Evolutionary conservation across 116 monocot species (phyloP).

Genomic region (Zostera marina): DNA sequence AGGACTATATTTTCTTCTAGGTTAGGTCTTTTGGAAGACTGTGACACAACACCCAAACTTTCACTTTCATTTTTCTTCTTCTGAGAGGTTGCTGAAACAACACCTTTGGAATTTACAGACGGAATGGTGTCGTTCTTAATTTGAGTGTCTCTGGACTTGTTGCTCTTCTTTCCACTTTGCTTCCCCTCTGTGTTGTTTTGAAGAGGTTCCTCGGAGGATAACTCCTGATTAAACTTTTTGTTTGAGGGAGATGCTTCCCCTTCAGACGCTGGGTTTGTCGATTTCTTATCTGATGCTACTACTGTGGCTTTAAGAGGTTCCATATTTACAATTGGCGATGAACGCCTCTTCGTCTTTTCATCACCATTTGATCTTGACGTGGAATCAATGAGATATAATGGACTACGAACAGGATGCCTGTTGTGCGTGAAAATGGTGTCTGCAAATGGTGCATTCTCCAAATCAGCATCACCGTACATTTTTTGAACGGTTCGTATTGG

Average conservation of each 20-base stretch:
- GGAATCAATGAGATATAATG: slow-evolving; percentile 58
- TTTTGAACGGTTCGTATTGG: slow-evolving; percentile 94
- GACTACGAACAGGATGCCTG: slow-evolving; percentile 17
- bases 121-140: slow-evolving; percentile 10
- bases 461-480: slow-evolving; percentile 40
- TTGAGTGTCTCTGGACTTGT: slow-evolving; percentile 11
- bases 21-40: slow-evolving; percentile 12
- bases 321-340: slow-evolving; percentile 20
- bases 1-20: slow-evolving; percentile 74
- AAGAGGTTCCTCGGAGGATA: background rate
- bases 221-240: slow-evolving; percentile 21
- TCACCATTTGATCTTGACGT: slow-evolving; percentile 41
- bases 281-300: slow-evolving; percentile 20
- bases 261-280: slow-evolving; percentile 10
- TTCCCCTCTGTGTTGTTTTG: slow-evolving; percentile 9
- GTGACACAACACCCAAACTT: background rate
- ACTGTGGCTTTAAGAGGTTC: slow-evolving; percentile 24
- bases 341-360: slow-evolving; percentile 39
- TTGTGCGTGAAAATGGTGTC: slow-evolving; percentile 33
- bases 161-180: slow-evolving; percentile 19
- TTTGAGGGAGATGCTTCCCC: slow-evolving; percentile 9
- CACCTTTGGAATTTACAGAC: background rate
- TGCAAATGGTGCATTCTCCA: slow-evolving; percentile 49
- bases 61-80: slow-evolving; percentile 21
- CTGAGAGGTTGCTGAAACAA: slow-evolving; percentile 3